Evolutionary conservation across 352 stramenopile species (phyloP).

Genomic region (Globisporangium takayamanum): DNA sequence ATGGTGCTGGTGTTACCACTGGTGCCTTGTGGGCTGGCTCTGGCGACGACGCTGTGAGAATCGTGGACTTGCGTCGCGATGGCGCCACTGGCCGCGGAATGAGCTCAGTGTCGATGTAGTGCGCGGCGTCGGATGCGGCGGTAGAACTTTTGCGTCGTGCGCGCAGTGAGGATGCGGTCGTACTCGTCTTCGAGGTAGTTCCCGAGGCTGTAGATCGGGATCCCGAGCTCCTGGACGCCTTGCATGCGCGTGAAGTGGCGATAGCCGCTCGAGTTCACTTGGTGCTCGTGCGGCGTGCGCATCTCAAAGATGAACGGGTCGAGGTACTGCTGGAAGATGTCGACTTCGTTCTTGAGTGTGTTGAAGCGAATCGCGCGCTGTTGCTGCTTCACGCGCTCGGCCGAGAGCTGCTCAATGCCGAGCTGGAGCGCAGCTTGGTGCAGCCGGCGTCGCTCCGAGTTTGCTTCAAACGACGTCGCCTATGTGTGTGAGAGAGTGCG

Average conservation of each 20-base stretch:
- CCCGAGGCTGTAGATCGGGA: slow-evolving; percentile 72
- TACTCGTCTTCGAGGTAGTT: slow-evolving; percentile 31
- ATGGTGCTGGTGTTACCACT: background rate
- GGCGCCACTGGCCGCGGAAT: slow-evolving; percentile 27
- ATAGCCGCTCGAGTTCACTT: slow-evolving; percentile 68
- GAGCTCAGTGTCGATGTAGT: slow-evolving; percentile 57
- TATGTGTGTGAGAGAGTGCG: slow-evolving; percentile 3
- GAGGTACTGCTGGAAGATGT: slow-evolving; percentile 74
- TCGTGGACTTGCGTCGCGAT: background rate
- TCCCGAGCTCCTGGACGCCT: slow-evolving; percentile 59
- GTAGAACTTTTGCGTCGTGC: slow-evolving; percentile 40
- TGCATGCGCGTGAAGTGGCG: slow-evolving; percentile 61
- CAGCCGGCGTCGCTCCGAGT: slow-evolving; percentile 24
- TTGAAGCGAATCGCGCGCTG: slow-evolving; percentile 54
- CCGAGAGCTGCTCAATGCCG: slow-evolving; percentile 55
- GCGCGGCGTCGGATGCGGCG: slow-evolving; percentile 36
- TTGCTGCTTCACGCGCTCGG: slow-evolving; percentile 42
- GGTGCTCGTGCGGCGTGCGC: slow-evolving; percentile 35
- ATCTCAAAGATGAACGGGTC: slow-evolving; percentile 66
- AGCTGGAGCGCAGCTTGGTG: slow-evolving; percentile 36
- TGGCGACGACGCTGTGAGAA: background rate
- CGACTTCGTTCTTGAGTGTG: slow-evolving; percentile 70
- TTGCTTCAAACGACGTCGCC: slow-evolving; percentile 23
- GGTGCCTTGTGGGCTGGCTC: no score
- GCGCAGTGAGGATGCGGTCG: slow-evolving; percentile 50